A percentile compares a stretch with the other conserved stretches of the same genome.
phyloP scores from a whole-genome alignment of 2,329 filamentous ascomycete genomes.

The Paecilomyces sp. region DNA sequence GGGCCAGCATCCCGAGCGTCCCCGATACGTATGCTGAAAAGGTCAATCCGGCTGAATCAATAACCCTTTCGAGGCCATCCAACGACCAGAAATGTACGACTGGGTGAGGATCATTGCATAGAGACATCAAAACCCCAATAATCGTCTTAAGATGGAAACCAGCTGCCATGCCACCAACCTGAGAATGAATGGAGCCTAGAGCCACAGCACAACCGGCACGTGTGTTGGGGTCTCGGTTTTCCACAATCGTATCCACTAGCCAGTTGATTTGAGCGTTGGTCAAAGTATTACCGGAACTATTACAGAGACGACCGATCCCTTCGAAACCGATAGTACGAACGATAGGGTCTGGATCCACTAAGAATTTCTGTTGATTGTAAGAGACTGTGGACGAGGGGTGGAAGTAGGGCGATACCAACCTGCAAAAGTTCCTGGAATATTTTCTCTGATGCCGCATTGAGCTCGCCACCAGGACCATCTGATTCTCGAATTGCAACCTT shows the following conservation, averaged over 20 bases:
- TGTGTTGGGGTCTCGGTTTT: slow-evolving; percentile 86
- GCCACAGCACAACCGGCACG: slow-evolving; percentile 92
- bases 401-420: slow-evolving; percentile 48
- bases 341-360: slow-evolving; percentile 77
- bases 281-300: slow-evolving; percentile 73
- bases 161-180: slow-evolving; percentile 95
- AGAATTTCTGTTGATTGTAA: slow-evolving; percentile 49
- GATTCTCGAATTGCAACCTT: slow-evolving; percentile 82
- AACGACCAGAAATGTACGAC: slow-evolving; percentile 95
- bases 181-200: slow-evolving; percentile 84
- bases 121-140: slow-evolving; percentile 93
- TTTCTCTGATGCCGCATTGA: slow-evolving; percentile 72
- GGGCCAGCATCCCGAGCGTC: slow-evolving; percentile 86
- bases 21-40: slow-evolving; percentile 88
- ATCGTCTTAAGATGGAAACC: slow-evolving; percentile 96
- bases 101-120: slow-evolving; percentile 91
- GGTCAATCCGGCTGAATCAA: slow-evolving; percentile 85
- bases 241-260: slow-evolving; percentile 87
- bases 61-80: slow-evolving; percentile 76
- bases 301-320: slow-evolving; percentile 79
- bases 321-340: slow-evolving; percentile 80
- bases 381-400: slow-evolving; percentile 15
- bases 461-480: slow-evolving; percentile 61
- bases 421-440: slow-evolving; percentile 63
- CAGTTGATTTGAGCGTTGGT: slow-evolving; percentile 87